Conservation (phyloP, 352 stramenopile species). For the Pythium angustatum region DNA sequence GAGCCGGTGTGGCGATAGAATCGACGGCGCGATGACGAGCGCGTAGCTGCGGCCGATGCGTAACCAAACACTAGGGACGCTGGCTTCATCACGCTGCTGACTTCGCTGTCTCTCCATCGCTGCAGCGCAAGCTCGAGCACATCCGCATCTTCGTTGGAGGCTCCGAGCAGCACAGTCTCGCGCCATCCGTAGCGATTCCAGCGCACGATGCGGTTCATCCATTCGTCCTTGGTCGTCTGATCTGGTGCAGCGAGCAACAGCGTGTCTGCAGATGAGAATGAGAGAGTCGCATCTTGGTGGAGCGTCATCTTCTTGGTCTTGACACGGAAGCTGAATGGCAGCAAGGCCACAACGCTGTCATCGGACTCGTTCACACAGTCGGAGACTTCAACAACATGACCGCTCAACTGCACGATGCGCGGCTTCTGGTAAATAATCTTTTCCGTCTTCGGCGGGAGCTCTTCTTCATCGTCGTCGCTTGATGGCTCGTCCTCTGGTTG, state of each 20-base stretch:
- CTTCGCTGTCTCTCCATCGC: constrained; percentile 39
- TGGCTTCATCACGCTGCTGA: constrained; percentile 20
- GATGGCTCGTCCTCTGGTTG: constrained; percentile 34
- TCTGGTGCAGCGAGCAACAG: constrained; percentile 55
- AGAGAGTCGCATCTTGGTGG: constrained; percentile 37
- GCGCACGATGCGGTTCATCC: constrained; percentile 62
- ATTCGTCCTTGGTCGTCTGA: constrained; percentile 46
- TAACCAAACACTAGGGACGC: constrained; percentile 18
- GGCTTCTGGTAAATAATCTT: constrained; percentile 13
- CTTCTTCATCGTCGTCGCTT: constrained; percentile 10
- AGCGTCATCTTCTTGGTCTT: constrained; percentile 46
- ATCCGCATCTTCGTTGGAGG: constrained; percentile 37
- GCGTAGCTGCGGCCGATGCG: constrained; percentile 24
- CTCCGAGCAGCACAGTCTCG: constrained; percentile 48
- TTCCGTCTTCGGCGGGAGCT: constrained; percentile 13
- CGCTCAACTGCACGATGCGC: constrained; percentile 61
- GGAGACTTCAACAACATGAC: constrained; percentile 57
- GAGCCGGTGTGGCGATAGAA: constrained; percentile 52
- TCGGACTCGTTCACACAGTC: constrained; percentile 47
- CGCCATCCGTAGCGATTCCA: constrained; percentile 78
- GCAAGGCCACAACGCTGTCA: constrained; percentile 21
- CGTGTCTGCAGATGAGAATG: constrained; percentile 41
- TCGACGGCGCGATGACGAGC: constrained; percentile 35
- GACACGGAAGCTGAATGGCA: constrained; percentile 67
- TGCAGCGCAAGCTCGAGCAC: constrained; percentile 39